Percentiles rank a stretch among this genome's conserved stretches.
These are phyloP conservation scores for Calendula officinalis DNA, from an alignment of 129 eudicot genomes.

Conservation along the genomic window DNA sequence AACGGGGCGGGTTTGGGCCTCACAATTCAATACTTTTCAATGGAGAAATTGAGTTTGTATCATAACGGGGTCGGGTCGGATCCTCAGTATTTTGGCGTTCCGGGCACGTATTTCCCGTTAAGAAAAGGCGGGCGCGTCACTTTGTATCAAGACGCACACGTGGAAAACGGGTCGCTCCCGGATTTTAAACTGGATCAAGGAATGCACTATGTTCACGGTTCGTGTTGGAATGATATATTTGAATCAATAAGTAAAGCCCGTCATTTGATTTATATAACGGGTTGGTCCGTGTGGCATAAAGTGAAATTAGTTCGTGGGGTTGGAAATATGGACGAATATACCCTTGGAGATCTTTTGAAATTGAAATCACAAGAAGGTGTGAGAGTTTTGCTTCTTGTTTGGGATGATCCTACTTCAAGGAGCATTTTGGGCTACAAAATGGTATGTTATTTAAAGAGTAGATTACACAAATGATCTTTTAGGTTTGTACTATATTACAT, in stretches of 20 bases:
- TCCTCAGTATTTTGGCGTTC: slow-evolving; percentile 63
- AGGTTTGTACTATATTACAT: too few species aligned
- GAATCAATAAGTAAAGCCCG: slow-evolving; percentile 91
- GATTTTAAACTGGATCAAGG: slow-evolving; percentile 65
- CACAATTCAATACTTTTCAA: slow-evolving; percentile 72
- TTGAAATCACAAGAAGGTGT: slow-evolving; percentile 97
- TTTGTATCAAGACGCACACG: slow-evolving; percentile 98
- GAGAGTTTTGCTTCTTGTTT: slow-evolving; percentile 91
- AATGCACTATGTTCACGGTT: slow-evolving; percentile 75
- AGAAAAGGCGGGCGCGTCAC: slow-evolving; percentile 86
- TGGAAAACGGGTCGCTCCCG: slow-evolving; percentile 68
- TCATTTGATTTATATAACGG: slow-evolving; percentile 75
- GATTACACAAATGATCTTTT: too few species aligned
- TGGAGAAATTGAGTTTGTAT: slow-evolving; percentile 59
- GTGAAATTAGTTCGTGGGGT: slow-evolving; percentile 75
- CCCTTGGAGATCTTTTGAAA: slow-evolving; percentile 88
- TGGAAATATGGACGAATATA: slow-evolving; percentile 34
- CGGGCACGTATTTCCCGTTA: slow-evolving; percentile 84
- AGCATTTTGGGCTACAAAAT: slow-evolving; percentile 88
- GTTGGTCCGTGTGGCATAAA: slow-evolving; percentile 98
- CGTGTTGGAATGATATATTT: slow-evolving; percentile 92
- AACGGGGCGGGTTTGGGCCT: slow-evolving; percentile 77
- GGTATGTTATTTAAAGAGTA: slow-evolving; percentile 38
- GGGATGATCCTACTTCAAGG: slow-evolving; percentile 99
- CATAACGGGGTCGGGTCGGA: slow-evolving; percentile 87